Base-by-base conservation (phyloP, 148 eudicot species). In the Heliosperma pusillum region DNA sequence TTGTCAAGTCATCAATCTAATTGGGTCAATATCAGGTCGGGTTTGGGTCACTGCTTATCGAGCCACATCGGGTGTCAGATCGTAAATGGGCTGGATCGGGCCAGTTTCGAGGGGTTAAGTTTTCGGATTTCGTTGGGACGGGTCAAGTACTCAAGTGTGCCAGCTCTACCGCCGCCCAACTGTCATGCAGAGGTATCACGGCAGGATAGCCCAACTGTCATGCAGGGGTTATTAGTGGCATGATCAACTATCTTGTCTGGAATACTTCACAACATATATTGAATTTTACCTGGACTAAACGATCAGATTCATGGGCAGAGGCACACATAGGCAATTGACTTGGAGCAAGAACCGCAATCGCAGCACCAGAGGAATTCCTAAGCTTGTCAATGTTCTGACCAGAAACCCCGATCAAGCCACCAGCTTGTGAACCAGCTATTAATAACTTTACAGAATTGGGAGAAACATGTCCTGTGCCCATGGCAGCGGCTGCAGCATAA, bases 391-490 rank as follows among this genome's bases (percentile, higher is more conserved):
- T 93, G 83, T 93, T 93, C 82, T 91, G 97, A 82, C 97, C 98
- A 19, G 97, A 91, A 4, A 80, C 83, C 63, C 98, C 98, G 72
- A 93, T 91, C 84, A 93, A 82, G 68, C 90, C 81, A 83, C 98
- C 98, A n/a, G 97, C 97, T 82, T 93, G 97, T 71, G 91, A 87
- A 84, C 92, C 98, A 81, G 98, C 92, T 76, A 93, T 89, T 74
- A 93, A 79, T 58, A 93, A 88, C 83, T 88, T 88, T 64, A 93
- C 76, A 64, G 97, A 79, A 83, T 89, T 93, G 53, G 89, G 81
- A 62, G 85, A 83, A 72, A 86, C 86, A 80, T 89, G 96, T 36
- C 76, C 97, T 58, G 80, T 82, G n/a, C 76, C 97, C 53, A 78
- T 81, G 77, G 77, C 77, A 59, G 69, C 71, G 61, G 68, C 74